Conservation (phyloP, 805 yeast genomes). For the Nakazawaea laoshanensis region DNA sequence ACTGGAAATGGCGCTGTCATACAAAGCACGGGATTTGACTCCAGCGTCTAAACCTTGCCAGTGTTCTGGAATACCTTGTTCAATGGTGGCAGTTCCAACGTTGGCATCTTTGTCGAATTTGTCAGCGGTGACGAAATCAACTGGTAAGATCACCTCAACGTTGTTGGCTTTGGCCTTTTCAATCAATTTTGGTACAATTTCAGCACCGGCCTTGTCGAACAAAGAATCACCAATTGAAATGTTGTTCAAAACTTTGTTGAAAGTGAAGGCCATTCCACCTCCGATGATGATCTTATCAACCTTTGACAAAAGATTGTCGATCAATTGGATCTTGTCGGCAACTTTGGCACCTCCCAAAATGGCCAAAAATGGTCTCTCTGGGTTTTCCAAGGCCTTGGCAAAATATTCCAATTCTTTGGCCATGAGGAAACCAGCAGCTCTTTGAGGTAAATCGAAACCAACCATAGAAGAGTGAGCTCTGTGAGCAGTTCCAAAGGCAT, state of each 20-base stretch:
- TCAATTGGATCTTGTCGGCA: slow-evolving; percentile 96
- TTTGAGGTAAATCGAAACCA: slow-evolving; percentile 89
- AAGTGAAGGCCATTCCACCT: slow-evolving; percentile 99
- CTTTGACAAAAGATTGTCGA: slow-evolving; percentile 94
- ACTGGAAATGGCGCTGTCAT: slow-evolving; percentile 73
- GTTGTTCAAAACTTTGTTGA: slow-evolving; percentile 85
- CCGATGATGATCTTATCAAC: slow-evolving; percentile 92
- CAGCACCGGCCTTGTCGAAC: slow-evolving; percentile 90
- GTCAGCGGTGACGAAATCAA: slow-evolving; percentile 94
- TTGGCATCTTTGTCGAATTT: slow-evolving; percentile 87
- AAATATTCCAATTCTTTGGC: slow-evolving; percentile 95
- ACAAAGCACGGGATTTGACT: slow-evolving; percentile 76
- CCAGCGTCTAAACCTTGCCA: slow-evolving; percentile 97
- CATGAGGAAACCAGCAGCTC: slow-evolving; percentile 98
- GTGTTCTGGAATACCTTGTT: slow-evolving; percentile 87
- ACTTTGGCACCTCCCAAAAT: slow-evolving; percentile 99
- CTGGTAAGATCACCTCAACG: slow-evolving; percentile 90
- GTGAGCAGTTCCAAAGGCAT: slow-evolving; percentile 99
- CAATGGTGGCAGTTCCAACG: slow-evolving; percentile 76
- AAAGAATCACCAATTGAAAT: slow-evolving; percentile 88
- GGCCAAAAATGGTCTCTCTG: slow-evolving; percentile 96
- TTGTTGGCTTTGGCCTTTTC: slow-evolving; percentile 95
- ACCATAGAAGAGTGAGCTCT: slow-evolving; percentile 99
- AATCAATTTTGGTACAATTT: slow-evolving; percentile 84
- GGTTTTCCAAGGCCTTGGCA: slow-evolving; percentile 97